Conservation (phyloP, 1,284 basidiomycete species). For the Rhodotorula sp. region DNA sequence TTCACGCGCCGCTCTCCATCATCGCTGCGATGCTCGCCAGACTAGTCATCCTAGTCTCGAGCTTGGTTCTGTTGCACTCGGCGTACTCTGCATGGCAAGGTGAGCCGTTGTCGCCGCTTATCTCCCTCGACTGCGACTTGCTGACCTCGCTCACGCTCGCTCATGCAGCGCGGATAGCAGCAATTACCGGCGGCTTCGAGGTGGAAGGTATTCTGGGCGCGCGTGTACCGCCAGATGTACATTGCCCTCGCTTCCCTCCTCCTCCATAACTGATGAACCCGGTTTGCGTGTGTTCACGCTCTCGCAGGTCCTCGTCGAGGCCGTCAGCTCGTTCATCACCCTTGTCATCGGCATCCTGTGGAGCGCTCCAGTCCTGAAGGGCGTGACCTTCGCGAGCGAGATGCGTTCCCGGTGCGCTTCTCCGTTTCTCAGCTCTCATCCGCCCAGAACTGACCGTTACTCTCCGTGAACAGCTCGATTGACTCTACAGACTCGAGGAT, state of each 20-base stretch:
- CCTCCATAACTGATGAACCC: background rate
- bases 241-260: background rate
- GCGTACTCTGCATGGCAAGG: conserved; percentile 31
- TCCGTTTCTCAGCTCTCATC: background rate
- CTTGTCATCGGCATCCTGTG: conserved; percentile 69
- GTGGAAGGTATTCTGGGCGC: background rate
- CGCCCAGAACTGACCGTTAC: background rate
- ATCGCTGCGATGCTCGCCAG: conserved; percentile 1
- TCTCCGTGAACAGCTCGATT: background rate
- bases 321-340: conserved; percentile 62
- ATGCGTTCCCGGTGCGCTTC: conserved; percentile 68
- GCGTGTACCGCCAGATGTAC: background rate
- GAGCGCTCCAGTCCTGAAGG: conserved; percentile 66
- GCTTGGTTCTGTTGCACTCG: conserved; percentile 11
- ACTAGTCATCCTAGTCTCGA: conserved; percentile 4
- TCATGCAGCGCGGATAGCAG: background rate
- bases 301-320: conserved; percentile 68
- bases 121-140: no score
- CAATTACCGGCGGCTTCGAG: background rate
- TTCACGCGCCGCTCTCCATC: no score
- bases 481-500: conserved; percentile 3
- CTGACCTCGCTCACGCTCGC: background rate
- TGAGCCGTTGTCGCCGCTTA: background rate
- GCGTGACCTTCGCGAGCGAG: conserved; percentile 84
- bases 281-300: no score